A percentile compares a stretch with the other conserved stretches of the same genome.
phyloP scores from a whole-genome alignment of 352 stramenopile species.

The Globisporangium polare region DNA sequence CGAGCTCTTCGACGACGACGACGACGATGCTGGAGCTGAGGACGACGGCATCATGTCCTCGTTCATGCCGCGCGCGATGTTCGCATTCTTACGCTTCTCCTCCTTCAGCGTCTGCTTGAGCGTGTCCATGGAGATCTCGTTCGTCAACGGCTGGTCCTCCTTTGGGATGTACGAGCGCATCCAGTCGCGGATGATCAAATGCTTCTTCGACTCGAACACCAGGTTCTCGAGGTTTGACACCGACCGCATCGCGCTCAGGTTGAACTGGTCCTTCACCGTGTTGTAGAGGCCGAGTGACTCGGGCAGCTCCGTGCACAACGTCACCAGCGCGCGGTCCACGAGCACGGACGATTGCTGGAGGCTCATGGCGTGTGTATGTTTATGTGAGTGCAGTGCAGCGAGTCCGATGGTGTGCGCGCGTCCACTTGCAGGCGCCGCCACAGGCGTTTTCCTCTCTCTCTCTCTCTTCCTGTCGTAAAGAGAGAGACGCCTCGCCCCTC shows the following conservation, averaged over 20 bases:
- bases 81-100: slow-evolving; percentile 45
- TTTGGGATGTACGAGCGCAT: slow-evolving; percentile 58
- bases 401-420: background rate
- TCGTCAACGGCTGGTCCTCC: slow-evolving; percentile 45
- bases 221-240: slow-evolving; percentile 57
- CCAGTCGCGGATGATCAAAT: slow-evolving; percentile 67
- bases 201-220: slow-evolving; percentile 51
- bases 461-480: background rate
- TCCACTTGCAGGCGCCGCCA: background rate
- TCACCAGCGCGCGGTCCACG: slow-evolving; percentile 75
- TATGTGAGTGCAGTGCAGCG: slow-evolving; percentile 25
- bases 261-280: slow-evolving; percentile 65
- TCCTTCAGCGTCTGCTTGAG: slow-evolving; percentile 38
- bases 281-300: slow-evolving; percentile 78
- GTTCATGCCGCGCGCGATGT: slow-evolving; percentile 40
- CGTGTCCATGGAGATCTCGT: slow-evolving; percentile 56
- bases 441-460: background rate
- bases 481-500: background rate
- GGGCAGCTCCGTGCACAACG: slow-evolving; percentile 68
- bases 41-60: slow-evolving; percentile 29
- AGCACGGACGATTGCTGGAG: slow-evolving; percentile 65
- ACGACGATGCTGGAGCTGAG: background rate
- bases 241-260: slow-evolving; percentile 44
- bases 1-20: background rate
- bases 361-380: slow-evolving; percentile 30